Percentiles rank a stretch among this genome's conserved stretches.
phyloP scores from a whole-genome alignment of 1,284 basidiomycete species.

The Mycena sp. region DNA sequence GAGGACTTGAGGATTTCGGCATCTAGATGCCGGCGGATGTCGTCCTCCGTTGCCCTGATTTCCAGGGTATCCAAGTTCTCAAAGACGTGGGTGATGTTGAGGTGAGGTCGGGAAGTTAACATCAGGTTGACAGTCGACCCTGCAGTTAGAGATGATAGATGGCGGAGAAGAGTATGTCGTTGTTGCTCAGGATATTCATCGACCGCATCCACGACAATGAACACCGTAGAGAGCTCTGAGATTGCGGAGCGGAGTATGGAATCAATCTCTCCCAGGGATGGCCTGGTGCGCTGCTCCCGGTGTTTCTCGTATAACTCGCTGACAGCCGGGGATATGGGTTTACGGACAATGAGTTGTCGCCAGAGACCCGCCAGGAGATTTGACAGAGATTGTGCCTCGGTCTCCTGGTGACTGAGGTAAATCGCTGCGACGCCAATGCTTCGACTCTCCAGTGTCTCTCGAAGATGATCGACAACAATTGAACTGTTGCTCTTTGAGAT shows the following conservation, averaged over 20 bases:
- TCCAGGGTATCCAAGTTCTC: background rate
- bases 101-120: background rate
- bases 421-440: background rate
- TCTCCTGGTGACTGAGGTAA: constrained; percentile 1
- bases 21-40: background rate
- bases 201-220: constrained; percentile 10
- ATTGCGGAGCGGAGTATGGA: background rate
- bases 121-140: background rate
- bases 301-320: background rate
- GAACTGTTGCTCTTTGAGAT: background rate
- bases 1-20: background rate
- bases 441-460: background rate
- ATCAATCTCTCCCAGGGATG: background rate
- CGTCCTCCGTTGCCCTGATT: background rate
- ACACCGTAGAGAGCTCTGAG: background rate
- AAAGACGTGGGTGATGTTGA: background rate
- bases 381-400: background rate
- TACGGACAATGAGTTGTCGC: background rate
- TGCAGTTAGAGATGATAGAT: background rate
- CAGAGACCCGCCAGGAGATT: constrained; percentile 4
- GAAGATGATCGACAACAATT: constrained; percentile 8
- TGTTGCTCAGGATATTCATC: constrained; percentile 10
- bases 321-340: background rate
- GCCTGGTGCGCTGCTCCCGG: background rate
- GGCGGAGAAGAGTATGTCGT: background rate